Evolutionary conservation across 768 basidiomycete genomes (phyloP).

Genomic region (Arthromyces matolae): DNA sequence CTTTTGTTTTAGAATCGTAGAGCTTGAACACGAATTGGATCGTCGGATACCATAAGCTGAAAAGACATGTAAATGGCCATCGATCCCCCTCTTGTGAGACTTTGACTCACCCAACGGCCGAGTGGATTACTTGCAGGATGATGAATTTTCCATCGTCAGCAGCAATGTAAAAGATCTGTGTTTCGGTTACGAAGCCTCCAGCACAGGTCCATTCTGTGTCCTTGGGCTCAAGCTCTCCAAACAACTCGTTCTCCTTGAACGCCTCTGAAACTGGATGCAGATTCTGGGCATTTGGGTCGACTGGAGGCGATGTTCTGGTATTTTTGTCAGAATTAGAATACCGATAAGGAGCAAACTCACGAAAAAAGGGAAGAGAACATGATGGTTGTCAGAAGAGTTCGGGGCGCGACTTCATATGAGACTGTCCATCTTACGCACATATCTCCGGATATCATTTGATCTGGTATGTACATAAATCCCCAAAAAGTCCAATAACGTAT

Average conservation of each 20-base stretch:
- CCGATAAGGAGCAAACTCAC: constrained; percentile 44
- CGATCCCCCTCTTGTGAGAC: constrained; percentile 11
- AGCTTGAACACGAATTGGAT: constrained; percentile 93
- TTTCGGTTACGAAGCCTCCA: constrained; percentile 86
- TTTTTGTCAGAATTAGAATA: constrained; percentile 5
- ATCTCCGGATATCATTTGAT: constrained; percentile 1
- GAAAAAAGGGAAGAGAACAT: constrained; percentile 81
- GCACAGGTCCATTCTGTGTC: constrained; percentile 84
- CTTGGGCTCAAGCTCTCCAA: constrained; percentile 69
- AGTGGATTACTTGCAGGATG: constrained; percentile 23
- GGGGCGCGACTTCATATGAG: constrained; percentile 7
- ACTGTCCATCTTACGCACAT: constrained; percentile 5
- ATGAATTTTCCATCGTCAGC: constrained; percentile 61
- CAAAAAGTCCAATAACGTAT: too few species aligned
- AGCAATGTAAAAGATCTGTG: constrained; percentile 82
- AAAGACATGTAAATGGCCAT: constrained; percentile 7
- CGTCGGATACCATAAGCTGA: constrained; percentile 88
- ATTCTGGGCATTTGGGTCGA: constrained; percentile 68
- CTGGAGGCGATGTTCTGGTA: constrained; percentile 49
- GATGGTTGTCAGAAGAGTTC: constrained; percentile 27
- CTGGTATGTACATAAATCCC: too few species aligned
- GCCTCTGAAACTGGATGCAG: constrained; percentile 78
- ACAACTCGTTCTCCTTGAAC: constrained; percentile 51
- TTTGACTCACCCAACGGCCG: constrained; percentile 21
- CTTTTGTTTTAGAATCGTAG: constrained; percentile 72